Evolutionary conservation across 1,139 yeast species (phyloP), one percentile per base, ranked within the genome.

Genomic region (Blastobotrys ciferrii): DNA sequence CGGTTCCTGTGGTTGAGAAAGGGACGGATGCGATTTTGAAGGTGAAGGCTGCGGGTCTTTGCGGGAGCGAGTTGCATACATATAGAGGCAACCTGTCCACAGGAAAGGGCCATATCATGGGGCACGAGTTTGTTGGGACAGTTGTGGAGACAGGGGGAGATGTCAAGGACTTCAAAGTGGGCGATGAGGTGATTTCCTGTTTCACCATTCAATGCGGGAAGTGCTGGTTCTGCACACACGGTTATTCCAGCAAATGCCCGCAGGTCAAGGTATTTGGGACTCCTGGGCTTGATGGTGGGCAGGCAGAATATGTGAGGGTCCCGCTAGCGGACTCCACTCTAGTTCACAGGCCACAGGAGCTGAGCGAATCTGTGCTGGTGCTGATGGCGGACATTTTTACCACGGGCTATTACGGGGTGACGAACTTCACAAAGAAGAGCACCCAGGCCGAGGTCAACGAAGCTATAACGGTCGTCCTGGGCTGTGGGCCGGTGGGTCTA

Each of bases 341-440:
- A 56, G 68, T 72, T 45, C 71, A 68, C 69, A 51, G 81, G 14
- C 56, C 81, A 3, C 39, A 47, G 15, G 58, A 58, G 0, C 58
- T 69, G 31, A 72, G 74, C 53, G 80, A 77, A 54, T 65, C 75
- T 1, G 72, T 77, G 6, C 75, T 80, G 42, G 76, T 80, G 5
- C 63, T 81, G 54, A 78, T 81, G 83, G 81, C 84, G 6, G 87
- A 81, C 63, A 81, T 81, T 48, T 81, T 81, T 62, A 78, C 82
- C 33, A 81, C 87, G 1, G 87, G 84, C 0, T 81, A 77, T 63
- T 78, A 74, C 58, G 85, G 85, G 32, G 79, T 80, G 20, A 60
- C 74, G 15, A 76, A 79, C 54, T 73, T 70, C 52, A 53, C 74
- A 28, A 62, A 65, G 43, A 73, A 75, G 33, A 61, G 72, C 25